These are phyloP conservation scores for Kwoniella heveanensis DNA, from an alignment of 768 basidiomycete genomes.

Conservation along the genomic window DNA sequence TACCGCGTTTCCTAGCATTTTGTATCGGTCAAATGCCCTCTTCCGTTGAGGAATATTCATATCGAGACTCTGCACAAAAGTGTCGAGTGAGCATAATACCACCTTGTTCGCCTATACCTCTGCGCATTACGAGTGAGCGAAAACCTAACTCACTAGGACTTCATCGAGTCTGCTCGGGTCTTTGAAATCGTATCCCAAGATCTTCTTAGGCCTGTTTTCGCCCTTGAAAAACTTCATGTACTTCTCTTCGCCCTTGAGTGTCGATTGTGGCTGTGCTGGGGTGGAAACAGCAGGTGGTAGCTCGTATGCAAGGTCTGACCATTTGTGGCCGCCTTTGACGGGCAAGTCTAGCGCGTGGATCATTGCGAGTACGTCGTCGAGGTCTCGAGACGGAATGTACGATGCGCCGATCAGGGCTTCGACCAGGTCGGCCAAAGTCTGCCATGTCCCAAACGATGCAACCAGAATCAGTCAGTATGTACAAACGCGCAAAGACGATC, in stretches of 20 bases:
- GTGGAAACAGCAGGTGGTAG: not conserved
- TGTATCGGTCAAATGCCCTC: slow-evolving; percentile 23
- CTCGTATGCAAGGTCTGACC: slow-evolving; percentile 16
- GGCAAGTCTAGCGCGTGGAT: slow-evolving; percentile 15
- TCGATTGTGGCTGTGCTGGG: not conserved
- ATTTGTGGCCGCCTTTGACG: slow-evolving; percentile 12
- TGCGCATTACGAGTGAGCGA: not conserved
- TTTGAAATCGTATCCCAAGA: slow-evolving; percentile 36
- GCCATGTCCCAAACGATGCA: too few relatives aligned
- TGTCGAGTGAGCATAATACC: not conserved
- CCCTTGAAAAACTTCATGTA: slow-evolving; percentile 32
- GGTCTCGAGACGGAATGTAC: slow-evolving; percentile 27
- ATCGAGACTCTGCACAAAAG: slow-evolving; percentile 16
- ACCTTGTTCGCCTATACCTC: not conserved
- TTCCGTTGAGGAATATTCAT: slow-evolving; percentile 6
- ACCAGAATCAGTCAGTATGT: not conserved
- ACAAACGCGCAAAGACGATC: not conserved
- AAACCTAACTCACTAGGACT: slow-evolving; percentile 28
- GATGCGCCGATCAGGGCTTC: slow-evolving; percentile 44
- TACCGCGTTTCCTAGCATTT: slow-evolving; percentile 39
- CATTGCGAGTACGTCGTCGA: slow-evolving; percentile 17
- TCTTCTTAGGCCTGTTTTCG: not conserved
- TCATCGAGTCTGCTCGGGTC: slow-evolving; percentile 24
- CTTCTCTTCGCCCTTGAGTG: not conserved
- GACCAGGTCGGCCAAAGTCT: slow-evolving; percentile 45